Evolutionary conservation across 139 green algal species (phyloP), one percentile per base, ranked within the genome.

Genomic region (Desmodesmus armatus): DNA sequence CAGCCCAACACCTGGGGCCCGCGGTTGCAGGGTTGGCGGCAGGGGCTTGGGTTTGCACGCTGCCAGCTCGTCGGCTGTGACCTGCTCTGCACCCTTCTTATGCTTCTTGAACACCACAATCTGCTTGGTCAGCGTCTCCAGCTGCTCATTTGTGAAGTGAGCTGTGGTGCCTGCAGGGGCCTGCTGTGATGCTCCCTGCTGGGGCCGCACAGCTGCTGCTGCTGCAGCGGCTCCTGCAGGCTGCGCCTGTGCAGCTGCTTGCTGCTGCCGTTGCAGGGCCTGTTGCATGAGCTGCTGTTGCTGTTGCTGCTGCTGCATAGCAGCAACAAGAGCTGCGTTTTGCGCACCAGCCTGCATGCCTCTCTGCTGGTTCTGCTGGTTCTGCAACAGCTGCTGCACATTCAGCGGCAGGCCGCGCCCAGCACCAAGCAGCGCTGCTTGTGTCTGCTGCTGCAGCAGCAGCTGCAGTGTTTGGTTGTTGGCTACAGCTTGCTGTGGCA

Each of bases 51-150:
- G 85, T 63, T 87, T 89, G 47, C 58, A 84, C 27, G 39, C 66
- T 21, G 76, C 40, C 3, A 76, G 23, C 2, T 37, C 62, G 25
- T 76, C 62, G 7, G 41, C 44, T 3, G 25, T 55, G 37, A 82
- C 76, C 19, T 76, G 74, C 35, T 53, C 41, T n/a, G 21, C 82
- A 41, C 72, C 67, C 27, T 88, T 89, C 80, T 92, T 93, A 11
- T 93, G 71, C 6, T 66, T 65, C 31, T 90, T 87, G 72, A 92
- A 94, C 3, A 84, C 80, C 53, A 93, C 80, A 74, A 94, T 94
- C 81, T 94, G 91, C 17, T 89, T 58, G 31, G 85, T 87, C 39
- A 94, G 78, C 31, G 85, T 78, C 9, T 74, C 27, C 37, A 92
- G 83, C 86, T 94, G 91, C 41, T 88, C 85, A 3, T 82, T 77